Evolutionary conservation across 768 basidiomycete genomes (phyloP), one percentile per base, ranked within the genome.

Genomic region (Lactarius quietus): DNA sequence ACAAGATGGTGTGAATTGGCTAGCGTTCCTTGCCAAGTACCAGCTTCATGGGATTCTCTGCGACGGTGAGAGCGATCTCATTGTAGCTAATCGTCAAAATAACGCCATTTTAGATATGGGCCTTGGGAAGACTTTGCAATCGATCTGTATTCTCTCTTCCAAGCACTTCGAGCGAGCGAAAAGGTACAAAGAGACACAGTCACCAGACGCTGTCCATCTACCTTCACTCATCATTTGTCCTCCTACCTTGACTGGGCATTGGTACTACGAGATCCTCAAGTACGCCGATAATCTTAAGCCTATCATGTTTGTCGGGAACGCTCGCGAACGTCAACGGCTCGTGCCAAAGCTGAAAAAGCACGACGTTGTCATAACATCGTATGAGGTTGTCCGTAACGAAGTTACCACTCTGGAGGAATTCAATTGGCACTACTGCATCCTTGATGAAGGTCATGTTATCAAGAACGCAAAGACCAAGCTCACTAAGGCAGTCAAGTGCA

Each of bases 381-480:
- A 99, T 76, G 97, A 99, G 76, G 92, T 96, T 23, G 93, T 98
- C 33, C 88, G 97, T 45, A 97, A 97, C 76, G 97, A 99, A 74
- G 89, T 97, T 60, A 74, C 82, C 18, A 87, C 82, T 69, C 79
- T 98, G 26, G 83, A 88, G 70, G 80, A 82, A 53, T 73, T 90
- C 69, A 85, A 87, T 71, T 99, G 94, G 93, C 82, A 97, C 45
- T 99, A 96, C 74, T 98, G 95, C 77, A 89, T 98, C 48, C 84
- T 99, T 61, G 97, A 99, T 73, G 97, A 99, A 78, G 97, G 97
- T 0, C 97, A 99, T 76, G 86, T 98, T 69, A 98, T 99, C 78
- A 98, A 98, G 82, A 99, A 98, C 73, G 90, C 93, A 41, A 98
- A 96, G 78, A 98, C 97, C 28, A 98, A 98, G 76, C 83, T 99